Evolutionary conservation across 352 stramenopile genomes (phyloP).

Genomic region (Phytophthora vignae): DNA sequence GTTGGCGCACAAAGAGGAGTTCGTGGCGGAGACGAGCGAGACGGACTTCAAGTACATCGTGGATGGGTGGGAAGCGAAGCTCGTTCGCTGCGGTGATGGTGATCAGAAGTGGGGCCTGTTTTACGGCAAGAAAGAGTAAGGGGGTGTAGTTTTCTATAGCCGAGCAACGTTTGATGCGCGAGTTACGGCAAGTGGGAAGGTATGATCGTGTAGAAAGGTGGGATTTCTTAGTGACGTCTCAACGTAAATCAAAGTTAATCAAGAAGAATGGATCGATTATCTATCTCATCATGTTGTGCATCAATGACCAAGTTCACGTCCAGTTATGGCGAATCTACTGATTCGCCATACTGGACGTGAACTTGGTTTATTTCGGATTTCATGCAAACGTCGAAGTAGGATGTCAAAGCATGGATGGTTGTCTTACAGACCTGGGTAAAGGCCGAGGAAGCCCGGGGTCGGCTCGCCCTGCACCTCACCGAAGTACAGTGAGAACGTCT

Average conservation of each 20-base stretch:
- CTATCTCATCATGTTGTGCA: background rate
- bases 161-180: background rate
- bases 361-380: no score
- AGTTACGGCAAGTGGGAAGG: background rate
- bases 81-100: slow-evolving; percentile 69
- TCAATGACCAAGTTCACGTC: no score
- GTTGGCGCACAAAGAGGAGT: slow-evolving; percentile 65
- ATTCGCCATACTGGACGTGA: no score
- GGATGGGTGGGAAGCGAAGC: slow-evolving; percentile 72
- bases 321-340: no score
- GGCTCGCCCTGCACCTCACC: slow-evolving; percentile 56
- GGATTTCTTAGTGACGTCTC: background rate
- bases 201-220: background rate
- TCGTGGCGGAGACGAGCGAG: slow-evolving; percentile 71
- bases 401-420: background rate
- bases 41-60: slow-evolving; percentile 77
- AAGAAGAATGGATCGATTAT: slow-evolving; percentile 1
- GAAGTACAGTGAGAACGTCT: slow-evolving; percentile 63
- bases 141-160: background rate
- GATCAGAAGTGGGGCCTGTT: slow-evolving; percentile 87
- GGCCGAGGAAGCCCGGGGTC: slow-evolving; percentile 43
- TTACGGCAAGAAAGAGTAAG: slow-evolving; percentile 62
- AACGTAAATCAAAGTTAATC: background rate
- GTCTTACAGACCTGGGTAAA: slow-evolving; percentile 47
- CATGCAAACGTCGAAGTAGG: no score